Base-by-base conservation (phyloP, 2,329 filamentous ascomycete species). In the Phyllosticta ampelicida region DNA sequence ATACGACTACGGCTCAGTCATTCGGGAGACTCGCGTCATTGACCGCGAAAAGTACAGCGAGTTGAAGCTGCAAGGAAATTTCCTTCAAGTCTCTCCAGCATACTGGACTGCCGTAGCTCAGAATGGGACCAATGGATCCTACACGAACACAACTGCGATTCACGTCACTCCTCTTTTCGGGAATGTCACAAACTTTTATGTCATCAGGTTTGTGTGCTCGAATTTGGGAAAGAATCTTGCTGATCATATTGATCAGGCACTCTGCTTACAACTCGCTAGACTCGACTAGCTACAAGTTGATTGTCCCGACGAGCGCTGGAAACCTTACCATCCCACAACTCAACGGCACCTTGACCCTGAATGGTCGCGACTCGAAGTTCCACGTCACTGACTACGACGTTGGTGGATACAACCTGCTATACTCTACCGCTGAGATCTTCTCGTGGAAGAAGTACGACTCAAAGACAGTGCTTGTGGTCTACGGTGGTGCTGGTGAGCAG, bases 21-120 rank as follows among this genome's bases (percentile, higher is more conserved):
- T 92, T 55, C 78, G 79, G 1, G 89, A 94, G 66, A 83, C 87
- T 49, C 79, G 88, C 21, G 79, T 79, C 1, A 75, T 92, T 2
- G 73, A 78, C 26, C 80, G 87, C 1, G 86, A 90, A 67, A 92
- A 92, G 68, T 92, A 90, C 68, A 85, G 83, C 49, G 87, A 94
- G 68, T 75, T 88, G 23, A 94, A 92, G 66, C 79, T 92, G 0
- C 75, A 89, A 62, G 86, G 82, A 23, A 86, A 89, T 63, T 92
- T 92, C 70, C 70, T 89, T 55, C 85, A 85, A 63, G 86, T 84
- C 0, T 88, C 86, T 0, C 85, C 86, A 0, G 82, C 80, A 0
- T 91, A 89, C 64, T 72, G 90, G 18, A 80, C 80, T 2, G 80
- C 70, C 36, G 56, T 62, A 16, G 64, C 70, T 21, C 67, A 66